Evolutionary conservation across 176 grass and related monocot genomes (phyloP).

Genomic region (Carex littledalei): DNA sequence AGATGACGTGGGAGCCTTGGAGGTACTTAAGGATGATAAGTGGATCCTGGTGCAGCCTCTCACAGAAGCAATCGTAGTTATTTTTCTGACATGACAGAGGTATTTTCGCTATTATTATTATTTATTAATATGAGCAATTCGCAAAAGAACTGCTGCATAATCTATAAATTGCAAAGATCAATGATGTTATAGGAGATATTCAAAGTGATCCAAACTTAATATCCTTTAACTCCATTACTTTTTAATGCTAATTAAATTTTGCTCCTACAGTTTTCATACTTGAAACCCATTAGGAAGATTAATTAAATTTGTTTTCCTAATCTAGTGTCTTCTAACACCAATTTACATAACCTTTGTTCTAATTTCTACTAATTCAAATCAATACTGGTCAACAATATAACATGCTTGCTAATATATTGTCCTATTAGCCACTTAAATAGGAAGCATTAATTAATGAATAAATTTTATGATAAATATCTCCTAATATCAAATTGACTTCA

Average conservation of each 20-base stretch:
- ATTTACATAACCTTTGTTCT: too few relatives aligned
- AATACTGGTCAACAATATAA: too few relatives aligned
- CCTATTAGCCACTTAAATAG: too few relatives aligned
- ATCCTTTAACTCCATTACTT: not conserved
- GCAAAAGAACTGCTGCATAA: not conserved
- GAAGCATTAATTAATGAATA: too few relatives aligned
- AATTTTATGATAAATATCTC: not conserved
- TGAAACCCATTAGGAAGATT: not conserved
- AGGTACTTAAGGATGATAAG: constrained; percentile 77
- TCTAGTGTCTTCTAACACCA: too few relatives aligned
- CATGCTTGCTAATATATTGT: too few relatives aligned
- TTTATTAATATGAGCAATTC: constrained; percentile 4
- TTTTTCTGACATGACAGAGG: constrained; percentile 91
- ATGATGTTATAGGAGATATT: not conserved
- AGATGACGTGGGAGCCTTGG: constrained; percentile 88
- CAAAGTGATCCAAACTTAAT: not conserved
- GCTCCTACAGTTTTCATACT: not conserved
- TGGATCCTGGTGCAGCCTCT: constrained; percentile 63
- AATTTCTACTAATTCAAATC: too few relatives aligned
- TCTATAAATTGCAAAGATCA: not conserved
- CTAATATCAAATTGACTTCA: not conserved
- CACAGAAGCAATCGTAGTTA: constrained; percentile 58
- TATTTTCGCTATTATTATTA: constrained; percentile 20
- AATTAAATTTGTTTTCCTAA: too few relatives aligned
- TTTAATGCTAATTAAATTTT: not conserved